phyloP scores from a whole-genome alignment of 1,284 basidiomycete species.

The Trichosporon sp. region DNA sequence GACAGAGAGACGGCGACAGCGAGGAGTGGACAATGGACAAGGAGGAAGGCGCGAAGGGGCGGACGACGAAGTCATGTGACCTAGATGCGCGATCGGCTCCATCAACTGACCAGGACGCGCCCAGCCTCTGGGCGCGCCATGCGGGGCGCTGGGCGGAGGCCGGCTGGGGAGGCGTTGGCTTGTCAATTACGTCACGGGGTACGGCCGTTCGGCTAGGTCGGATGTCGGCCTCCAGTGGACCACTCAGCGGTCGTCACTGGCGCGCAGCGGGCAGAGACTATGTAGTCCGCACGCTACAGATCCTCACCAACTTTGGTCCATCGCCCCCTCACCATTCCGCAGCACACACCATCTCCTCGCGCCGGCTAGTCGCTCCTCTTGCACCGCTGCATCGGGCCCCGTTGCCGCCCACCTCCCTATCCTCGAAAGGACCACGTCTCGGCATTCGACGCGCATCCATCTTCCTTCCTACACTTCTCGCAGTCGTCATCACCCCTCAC shows the following conservation, averaged over 20 bases:
- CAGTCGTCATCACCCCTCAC: neutral
- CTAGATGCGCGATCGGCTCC: neutral
- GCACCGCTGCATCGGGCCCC: too few relatives aligned
- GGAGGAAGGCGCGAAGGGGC: too few relatives aligned
- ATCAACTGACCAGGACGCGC: too few relatives aligned
- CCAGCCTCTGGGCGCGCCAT: neutral
- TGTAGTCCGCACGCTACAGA: neutral
- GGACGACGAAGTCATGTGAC: neutral
- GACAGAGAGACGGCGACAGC: neutral
- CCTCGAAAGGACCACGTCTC: neutral
- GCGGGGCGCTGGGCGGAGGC: neutral
- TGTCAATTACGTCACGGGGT: neutral
- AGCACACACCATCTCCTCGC: neutral
- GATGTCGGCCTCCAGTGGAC: neutral
- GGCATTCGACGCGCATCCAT: too few relatives aligned
- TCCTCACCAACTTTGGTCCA: neutral
- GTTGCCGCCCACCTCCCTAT: neutral
- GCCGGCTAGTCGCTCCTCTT: neutral
- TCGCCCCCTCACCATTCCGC: neutral
- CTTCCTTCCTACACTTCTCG: too few relatives aligned
- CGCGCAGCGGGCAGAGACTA: neutral
- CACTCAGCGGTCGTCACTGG: slow-evolving; percentile 11
- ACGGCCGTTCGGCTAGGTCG: neutral
- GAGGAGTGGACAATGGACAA: too few relatives aligned
- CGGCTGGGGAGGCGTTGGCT: neutral